Conservation (phyloP, 768 basidiomycete species). For the Calvatia gigantea region DNA sequence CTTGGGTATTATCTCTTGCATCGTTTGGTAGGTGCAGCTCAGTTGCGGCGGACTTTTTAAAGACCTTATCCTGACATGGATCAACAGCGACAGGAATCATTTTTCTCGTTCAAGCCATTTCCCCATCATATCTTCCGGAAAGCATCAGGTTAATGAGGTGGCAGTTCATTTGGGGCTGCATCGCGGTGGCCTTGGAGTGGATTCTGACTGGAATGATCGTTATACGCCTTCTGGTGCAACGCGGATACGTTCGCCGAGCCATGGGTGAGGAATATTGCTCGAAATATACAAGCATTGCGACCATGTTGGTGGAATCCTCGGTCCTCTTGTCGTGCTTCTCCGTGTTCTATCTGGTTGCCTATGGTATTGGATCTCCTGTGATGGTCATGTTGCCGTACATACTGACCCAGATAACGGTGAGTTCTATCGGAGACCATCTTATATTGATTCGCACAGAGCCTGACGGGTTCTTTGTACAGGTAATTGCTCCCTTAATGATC, state of each 20-base stretch:
- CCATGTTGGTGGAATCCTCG: constrained; percentile 2
- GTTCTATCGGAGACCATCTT: background rate
- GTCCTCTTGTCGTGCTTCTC: background rate
- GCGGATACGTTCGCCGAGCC: background rate
- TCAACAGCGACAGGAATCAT: background rate
- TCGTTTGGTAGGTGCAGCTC: too few species aligned
- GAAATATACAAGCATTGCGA: constrained; percentile 1
- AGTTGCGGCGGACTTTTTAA: too few species aligned
- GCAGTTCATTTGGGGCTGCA: background rate
- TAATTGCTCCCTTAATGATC: background rate
- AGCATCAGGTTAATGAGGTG: background rate
- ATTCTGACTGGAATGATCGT: constrained; percentile 1
- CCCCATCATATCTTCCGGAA: background rate
- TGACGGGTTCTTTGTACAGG: background rate
- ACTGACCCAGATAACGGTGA: background rate
- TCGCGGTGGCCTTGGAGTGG: constrained; percentile 1
- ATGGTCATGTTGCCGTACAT: constrained; percentile 4
- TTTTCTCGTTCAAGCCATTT: background rate
- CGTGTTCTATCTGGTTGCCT: background rate
- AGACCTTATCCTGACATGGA: background rate
- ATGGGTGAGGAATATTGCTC: background rate
- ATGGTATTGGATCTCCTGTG: background rate
- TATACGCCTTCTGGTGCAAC: background rate
- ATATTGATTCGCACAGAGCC: background rate
- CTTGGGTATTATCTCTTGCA: background rate